These are phyloP conservation scores for Ophiostoma fasciatum DNA, from an alignment of 2,329 filamentous ascomycete genomes.

Conservation along the genomic window DNA sequence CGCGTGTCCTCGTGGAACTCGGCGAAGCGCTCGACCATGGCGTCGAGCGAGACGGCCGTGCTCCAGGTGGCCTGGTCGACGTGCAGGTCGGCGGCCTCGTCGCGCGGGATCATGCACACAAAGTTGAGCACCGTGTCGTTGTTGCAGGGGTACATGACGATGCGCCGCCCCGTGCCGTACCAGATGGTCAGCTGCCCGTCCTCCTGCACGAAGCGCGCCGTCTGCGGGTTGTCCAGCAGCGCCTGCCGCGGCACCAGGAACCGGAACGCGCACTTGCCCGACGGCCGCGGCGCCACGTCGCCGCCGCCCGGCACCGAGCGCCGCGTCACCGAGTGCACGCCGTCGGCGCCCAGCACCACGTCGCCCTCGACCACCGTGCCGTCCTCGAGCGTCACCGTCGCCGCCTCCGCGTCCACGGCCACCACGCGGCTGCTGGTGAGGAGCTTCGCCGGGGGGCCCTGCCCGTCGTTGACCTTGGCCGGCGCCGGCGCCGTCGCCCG, in stretches of 20 bases:
- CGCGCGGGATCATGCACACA: conserved; percentile 35
- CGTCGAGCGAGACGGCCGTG: conserved; percentile 20
- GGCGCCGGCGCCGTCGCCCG: conserved; percentile 23
- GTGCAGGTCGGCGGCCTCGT: too few species aligned
- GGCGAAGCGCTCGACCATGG: conserved; percentile 24
- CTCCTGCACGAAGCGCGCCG: conserved; percentile 18
- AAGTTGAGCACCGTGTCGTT: conserved; percentile 31
- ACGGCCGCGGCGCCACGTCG: conserved; percentile 11
- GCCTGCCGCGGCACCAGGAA: conserved; percentile 32
- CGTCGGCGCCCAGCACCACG: conserved; percentile 38
- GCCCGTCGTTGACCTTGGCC: too few species aligned
- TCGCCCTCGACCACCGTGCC: conserved; percentile 29
- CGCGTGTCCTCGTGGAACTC: conserved; percentile 27
- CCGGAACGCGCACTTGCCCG: conserved; percentile 42
- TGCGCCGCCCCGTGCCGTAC: conserved; percentile 25
- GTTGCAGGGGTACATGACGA: conserved; percentile 33
- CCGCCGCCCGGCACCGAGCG: conserved; percentile 12
- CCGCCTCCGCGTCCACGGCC: conserved; percentile 24
- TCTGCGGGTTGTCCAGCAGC: conserved; percentile 20
- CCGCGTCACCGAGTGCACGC: conserved; percentile 25
- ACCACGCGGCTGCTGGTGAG: conserved; percentile 27
- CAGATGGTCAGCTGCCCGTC: conserved; percentile 22
- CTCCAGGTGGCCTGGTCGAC: conserved; percentile 28
- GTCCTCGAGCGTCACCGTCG: conserved; percentile 26
- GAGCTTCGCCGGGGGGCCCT: conserved; percentile 20